Base-by-base conservation (phyloP, 2,329 filamentous ascomycete species). In the Chaetomium sp. region DNA sequence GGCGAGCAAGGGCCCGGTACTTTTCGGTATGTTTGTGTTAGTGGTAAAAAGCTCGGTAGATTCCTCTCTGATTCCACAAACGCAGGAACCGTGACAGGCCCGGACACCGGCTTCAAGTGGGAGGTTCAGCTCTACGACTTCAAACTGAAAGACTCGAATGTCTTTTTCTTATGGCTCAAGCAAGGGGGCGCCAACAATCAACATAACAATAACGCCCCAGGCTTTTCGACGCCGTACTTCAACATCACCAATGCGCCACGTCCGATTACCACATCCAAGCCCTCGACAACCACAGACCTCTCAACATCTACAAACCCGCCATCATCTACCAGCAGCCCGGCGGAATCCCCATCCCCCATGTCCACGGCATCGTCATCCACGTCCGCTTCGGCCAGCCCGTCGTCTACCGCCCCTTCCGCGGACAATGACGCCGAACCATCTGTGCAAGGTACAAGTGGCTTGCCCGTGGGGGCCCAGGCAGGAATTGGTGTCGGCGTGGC, bases 81-180 rank as follows among this genome's bases (percentile, higher is more conserved):
- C 50, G 16, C 25, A 53, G 50, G 50, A 2, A 29, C 13, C 25
- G 12, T 12, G 19, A 23, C 27, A n/a, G 62, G 62, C 8, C 47
- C 56, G n/a, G 12, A 55, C 8, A 45, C 25, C 16, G 29, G 54
- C 7, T 64, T 66, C 21, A 27, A 61, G 3, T 66, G 64, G 64
- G 13, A 33, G 25, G 64, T 68, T 7, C 61, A 65, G 35, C 25
- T 54, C n/a, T 65, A 60, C 45, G 25, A 42, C 29, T 55, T 66
- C 13, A 50, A 62, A 12, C 42, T 64, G 4, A 35, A n/a, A 5
- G 9, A 21, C 4, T 66, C 66, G 8, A 50, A 64, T 21, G 21
- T 38, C 7, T 68, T 66, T 9, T 64, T 64, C 60, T 47, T 68
- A 4, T 66, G 64, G 57, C 54, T 62, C 25, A 57, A 55, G 23